Evolutionary conservation across 345 rosid species (phyloP).

Genomic region (Luvunga scandens): DNA sequence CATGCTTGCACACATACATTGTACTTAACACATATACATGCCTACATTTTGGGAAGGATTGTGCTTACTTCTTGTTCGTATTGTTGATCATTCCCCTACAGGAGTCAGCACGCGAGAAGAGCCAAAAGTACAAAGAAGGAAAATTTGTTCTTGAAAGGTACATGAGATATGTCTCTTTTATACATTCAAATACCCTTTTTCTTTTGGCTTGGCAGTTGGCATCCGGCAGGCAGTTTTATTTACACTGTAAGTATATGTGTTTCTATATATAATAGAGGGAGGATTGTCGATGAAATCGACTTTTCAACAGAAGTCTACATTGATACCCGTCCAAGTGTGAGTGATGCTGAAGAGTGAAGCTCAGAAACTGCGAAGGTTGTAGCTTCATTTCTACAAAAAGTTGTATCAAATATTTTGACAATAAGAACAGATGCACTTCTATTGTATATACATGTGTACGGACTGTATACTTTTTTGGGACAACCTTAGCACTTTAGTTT

Average conservation of each 20-base stretch:
- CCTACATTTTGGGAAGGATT: not conserved
- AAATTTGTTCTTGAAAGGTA: slow-evolving; percentile 85
- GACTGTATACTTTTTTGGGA: not conserved
- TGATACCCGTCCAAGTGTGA: slow-evolving; percentile 53
- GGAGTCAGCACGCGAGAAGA: slow-evolving; percentile 71
- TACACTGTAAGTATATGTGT: not conserved
- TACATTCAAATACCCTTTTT: not conserved
- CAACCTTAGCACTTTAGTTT: not conserved
- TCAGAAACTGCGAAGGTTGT: slow-evolving; percentile 23
- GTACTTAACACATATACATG: not conserved
- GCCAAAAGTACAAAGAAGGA: slow-evolving; percentile 82
- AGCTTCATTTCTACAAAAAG: not conserved
- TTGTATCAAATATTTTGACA: not conserved
- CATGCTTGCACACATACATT: not conserved
- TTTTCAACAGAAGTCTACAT: slow-evolving; percentile 55
- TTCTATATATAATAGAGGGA: slow-evolving; percentile 39
- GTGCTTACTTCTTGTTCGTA: not conserved
- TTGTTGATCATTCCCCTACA: slow-evolving; percentile 22
- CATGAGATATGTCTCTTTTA: not conserved
- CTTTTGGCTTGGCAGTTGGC: not conserved
- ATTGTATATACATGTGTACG: not conserved
- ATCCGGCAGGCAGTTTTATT: not conserved
- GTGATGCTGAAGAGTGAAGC: slow-evolving; percentile 46
- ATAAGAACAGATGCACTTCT: not conserved
- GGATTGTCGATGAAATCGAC: slow-evolving; percentile 78